Percentiles rank a stretch among this genome's conserved stretches.
Evolutionary conservation across 2,329 filamentous ascomycete species (phyloP).

Genomic region (Ceratocystis smalleyi): DNA sequence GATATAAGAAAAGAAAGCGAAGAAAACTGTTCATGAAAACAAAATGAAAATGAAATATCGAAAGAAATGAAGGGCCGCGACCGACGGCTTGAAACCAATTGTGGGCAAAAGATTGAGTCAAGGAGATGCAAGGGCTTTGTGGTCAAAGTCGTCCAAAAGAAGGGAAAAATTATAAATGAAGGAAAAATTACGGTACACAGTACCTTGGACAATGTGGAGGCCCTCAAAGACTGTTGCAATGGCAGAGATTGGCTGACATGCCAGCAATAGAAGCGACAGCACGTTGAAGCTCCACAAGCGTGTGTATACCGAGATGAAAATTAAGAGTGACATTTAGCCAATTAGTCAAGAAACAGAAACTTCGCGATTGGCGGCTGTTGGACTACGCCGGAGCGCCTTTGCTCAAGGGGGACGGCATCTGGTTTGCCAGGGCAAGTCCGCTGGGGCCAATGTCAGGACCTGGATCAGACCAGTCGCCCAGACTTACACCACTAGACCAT

Average conservation of each 20-base stretch:
- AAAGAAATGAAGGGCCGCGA: neutral
- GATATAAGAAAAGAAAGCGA: slow-evolving; percentile 9
- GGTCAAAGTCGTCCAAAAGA: slow-evolving; percentile 1
- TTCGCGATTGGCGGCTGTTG: neutral
- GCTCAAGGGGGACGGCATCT: neutral
- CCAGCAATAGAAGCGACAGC: neutral
- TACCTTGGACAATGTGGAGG: neutral
- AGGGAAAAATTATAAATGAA: slow-evolving; percentile 7
- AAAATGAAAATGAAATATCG: neutral
- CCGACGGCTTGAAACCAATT: neutral
- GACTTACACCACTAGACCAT: slow-evolving; percentile 36
- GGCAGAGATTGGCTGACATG: neutral
- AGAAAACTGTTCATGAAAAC: neutral
- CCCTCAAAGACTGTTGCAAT: neutral
- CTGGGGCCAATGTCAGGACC: slow-evolving; percentile 37
- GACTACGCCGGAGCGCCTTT: neutral
- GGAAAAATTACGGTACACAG: neutral
- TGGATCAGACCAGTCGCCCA: slow-evolving; percentile 35
- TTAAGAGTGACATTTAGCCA: neutral
- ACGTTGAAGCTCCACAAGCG: neutral
- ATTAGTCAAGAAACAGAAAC: neutral
- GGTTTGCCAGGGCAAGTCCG: slow-evolving; percentile 12
- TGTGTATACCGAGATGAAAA: neutral
- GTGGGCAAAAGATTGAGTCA: neutral
- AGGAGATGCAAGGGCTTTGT: neutral